Percentiles rank a stretch among this genome's conserved stretches.
Conservation (phyloP, 768 basidiomycete species). For the Suillus alpinus region DNA sequence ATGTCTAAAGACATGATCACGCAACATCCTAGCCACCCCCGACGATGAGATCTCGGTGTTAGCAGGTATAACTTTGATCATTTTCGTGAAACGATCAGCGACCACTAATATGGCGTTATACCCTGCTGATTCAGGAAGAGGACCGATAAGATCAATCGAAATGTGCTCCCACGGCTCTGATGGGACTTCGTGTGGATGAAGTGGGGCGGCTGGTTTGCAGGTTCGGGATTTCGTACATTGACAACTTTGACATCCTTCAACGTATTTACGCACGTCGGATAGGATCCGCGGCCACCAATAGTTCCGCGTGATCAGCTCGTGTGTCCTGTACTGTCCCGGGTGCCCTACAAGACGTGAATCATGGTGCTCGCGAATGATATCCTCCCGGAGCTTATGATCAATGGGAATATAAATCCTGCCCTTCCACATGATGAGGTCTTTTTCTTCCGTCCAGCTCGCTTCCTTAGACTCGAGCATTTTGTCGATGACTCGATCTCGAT, state of each 20-base stretch:
- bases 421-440: conserved; percentile 1
- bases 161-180: conserved; percentile 10
- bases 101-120: conserved; percentile 12
- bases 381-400: conserved; percentile 11
- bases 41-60: conserved; percentile 16
- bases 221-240: conserved; percentile 23
- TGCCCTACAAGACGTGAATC: conserved; percentile 24
- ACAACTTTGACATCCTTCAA: conserved; percentile 26
- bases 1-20: conserved; percentile 22
- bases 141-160: conserved; percentile 12
- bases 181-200: conserved; percentile 16
- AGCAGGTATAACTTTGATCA: conserved; percentile 16
- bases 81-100: conserved; percentile 13
- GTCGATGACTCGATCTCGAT: too few relatives aligned
- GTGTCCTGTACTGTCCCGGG: conserved; percentile 23
- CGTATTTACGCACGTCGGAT: conserved; percentile 17
- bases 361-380: conserved; percentile 20
- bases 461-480: too few relatives aligned
- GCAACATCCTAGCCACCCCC: conserved; percentile 18
- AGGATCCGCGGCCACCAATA: conserved; percentile 31
- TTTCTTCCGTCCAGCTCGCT: too few relatives aligned
- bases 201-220: conserved; percentile 2
- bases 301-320: conserved; percentile 15
- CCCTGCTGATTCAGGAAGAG: conserved; percentile 7
- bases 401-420: conserved; percentile 21